Evolutionary conservation across 257 asterid species (phyloP), one percentile per base, ranked within the genome.

Genomic region (Knoxia roxburghii): DNA sequence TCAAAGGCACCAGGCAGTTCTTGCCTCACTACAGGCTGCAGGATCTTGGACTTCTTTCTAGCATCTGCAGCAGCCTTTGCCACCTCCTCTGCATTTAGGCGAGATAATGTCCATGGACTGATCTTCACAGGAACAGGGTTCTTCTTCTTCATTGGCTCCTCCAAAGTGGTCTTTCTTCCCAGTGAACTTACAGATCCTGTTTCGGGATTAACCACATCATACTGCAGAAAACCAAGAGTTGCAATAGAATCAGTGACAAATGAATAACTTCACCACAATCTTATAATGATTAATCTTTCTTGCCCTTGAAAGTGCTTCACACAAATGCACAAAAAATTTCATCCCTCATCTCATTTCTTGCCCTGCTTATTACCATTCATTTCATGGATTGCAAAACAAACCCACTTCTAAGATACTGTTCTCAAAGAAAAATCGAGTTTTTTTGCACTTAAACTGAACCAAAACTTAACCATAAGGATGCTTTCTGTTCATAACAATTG

Each of bases 61-160:
- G 98, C 96, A 78, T 94, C 99, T 14, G 98, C 96, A 73, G 99
- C 99, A 24, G 95, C 96, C 72, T 89, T 90, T 2, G 99, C 73
- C 17, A 90, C 96, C 39, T 90, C 96, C 30, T 94, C 96, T 0
- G 98, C 87, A 24, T 94, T 90, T 69, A 94, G 67, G 14, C 98
- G 86, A 18, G 99, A 96, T 67, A 94, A 68, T 3, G 96, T 76
- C 99, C 99, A 94, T 4, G 99, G 96, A 64, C 98, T 94, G 75
- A 94, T 94, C 84, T 90, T 94, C 24, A 90, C 98, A 5, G 97
- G 82, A 9, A 83, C 81, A 0, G 87, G 89, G 73, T 83, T 83
- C 84, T 82, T 94, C 72, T 89, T 90, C 89, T 88, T 89, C 1
- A 67, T 46, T 46, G 85, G 87, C 67, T 87, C 99, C 51, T 90